Conservation (phyloP, 192 early-diverging fungal species). For the Gonapodya prolifera region DNA sequence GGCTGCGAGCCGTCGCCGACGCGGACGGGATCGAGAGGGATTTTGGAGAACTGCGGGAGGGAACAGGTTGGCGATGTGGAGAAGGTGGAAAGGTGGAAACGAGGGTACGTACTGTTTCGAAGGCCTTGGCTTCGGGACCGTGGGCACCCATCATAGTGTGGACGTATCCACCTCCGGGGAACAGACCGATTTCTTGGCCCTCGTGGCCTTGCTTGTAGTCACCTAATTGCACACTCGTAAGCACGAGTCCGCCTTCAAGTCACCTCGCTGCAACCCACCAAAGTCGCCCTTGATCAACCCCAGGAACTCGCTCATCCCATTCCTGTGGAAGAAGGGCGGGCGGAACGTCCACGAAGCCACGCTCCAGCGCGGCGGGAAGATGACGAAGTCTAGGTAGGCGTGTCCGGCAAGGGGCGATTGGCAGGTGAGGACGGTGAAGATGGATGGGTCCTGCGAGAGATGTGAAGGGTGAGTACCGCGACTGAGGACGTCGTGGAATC, state of each 20-base stretch:
- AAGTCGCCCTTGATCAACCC: slow-evolving; percentile 81
- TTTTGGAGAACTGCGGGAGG: slow-evolving; percentile 47
- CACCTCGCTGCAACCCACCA: too few relatives aligned
- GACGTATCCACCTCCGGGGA: slow-evolving; percentile 77
- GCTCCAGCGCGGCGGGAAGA: slow-evolving; percentile 91
- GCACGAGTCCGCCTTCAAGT: too few relatives aligned
- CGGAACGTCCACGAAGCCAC: slow-evolving; percentile 86
- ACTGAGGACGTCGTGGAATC: too few relatives aligned
- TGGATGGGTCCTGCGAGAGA: slow-evolving; percentile 83
- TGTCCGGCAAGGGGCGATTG: slow-evolving; percentile 69
- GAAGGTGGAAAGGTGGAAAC: too few relatives aligned
- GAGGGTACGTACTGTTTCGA: too few relatives aligned
- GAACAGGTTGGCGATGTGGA: too few relatives aligned
- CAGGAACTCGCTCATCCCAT: slow-evolving; percentile 98
- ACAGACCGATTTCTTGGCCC: slow-evolving; percentile 79
- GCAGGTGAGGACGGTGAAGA: too few relatives aligned
- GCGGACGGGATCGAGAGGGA: neutral
- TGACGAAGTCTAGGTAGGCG: slow-evolving; percentile 90
- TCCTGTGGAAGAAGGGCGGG: slow-evolving; percentile 94
- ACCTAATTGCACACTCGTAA: too few relatives aligned
- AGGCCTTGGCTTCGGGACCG: slow-evolving; percentile 76
- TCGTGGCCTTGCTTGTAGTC: too few relatives aligned
- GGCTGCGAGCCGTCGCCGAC: neutral
- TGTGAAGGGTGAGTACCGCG: too few relatives aligned
- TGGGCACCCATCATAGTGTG: slow-evolving; percentile 78